Conservation (phyloP, 495 filamentous ascomycete species). For the Chaetomium cochliodes region DNA sequence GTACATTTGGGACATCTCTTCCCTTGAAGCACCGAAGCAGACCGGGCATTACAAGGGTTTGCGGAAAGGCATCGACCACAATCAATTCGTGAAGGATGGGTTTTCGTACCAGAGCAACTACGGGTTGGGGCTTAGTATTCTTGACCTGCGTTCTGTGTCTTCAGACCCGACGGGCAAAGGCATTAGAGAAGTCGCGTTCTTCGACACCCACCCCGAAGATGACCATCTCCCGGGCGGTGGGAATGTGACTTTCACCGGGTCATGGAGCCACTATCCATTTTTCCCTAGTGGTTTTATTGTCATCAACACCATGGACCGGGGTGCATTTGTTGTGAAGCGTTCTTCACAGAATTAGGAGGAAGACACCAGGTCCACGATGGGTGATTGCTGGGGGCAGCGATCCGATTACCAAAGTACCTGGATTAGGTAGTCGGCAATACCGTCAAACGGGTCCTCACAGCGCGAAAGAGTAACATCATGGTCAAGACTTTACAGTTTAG, state of each 20-base stretch:
- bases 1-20: constrained; percentile 55
- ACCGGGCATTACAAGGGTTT: constrained; percentile 50
- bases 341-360: not conserved
- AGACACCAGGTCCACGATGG: not conserved
- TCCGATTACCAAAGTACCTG: too few relatives aligned
- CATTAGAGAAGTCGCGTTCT: constrained; percentile 52
- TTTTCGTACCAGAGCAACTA: constrained; percentile 55
- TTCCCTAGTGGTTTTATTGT: constrained; percentile 55
- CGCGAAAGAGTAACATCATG: too few relatives aligned
- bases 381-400: not conserved
- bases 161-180: constrained; percentile 34
- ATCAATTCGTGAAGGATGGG: constrained; percentile 54
- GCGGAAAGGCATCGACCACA: constrained; percentile 53
- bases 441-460: too few relatives aligned
- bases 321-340: constrained; percentile 50
- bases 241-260: constrained; percentile 49
- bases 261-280: constrained; percentile 52
- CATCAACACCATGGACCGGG: constrained; percentile 57
- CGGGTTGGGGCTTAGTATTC: constrained; percentile 50
- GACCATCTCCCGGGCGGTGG: constrained; percentile 43
- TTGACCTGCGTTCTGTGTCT: constrained; percentile 49
- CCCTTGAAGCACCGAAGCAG: constrained; percentile 47
- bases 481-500: too few relatives aligned
- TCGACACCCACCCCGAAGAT: constrained; percentile 57
- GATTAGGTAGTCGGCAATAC: too few relatives aligned